phyloP scores from a whole-genome alignment of 371 early-diverging fungal species.

The Choanephora cucurbitarum region DNA sequence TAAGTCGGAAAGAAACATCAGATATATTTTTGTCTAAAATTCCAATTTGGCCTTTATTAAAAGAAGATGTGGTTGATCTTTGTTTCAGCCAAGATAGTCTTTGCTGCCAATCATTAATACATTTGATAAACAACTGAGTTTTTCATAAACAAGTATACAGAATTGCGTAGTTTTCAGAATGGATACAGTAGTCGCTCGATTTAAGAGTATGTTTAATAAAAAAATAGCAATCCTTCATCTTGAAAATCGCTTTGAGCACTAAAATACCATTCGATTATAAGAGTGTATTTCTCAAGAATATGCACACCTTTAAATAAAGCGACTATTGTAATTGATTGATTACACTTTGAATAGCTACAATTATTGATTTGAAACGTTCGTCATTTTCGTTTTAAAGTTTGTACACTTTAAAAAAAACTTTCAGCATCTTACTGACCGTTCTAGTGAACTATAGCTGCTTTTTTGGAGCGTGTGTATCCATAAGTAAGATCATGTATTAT shows the following conservation, averaged over 20 bases:
- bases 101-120: constrained; percentile 20
- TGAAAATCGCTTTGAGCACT: too few species aligned
- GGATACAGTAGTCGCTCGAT: too few species aligned
- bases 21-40: constrained; percentile 25
- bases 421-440: constrained; percentile 18
- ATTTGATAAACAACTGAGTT: constrained; percentile 18
- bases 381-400: constrained; percentile 17
- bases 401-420: constrained; percentile 21
- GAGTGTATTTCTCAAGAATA: too few species aligned
- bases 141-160: constrained; percentile 20
- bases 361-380: constrained; percentile 19
- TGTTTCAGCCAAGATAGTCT: constrained; percentile 21
- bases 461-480: constrained; percentile 18
- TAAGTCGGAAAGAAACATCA: constrained; percentile 23
- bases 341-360: constrained; percentile 21
- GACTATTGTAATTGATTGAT: too few species aligned
- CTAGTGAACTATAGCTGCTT: constrained; percentile 18
- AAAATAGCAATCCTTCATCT: too few species aligned
- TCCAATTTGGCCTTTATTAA: constrained; percentile 22
- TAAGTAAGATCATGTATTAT: constrained; percentile 3
- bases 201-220: too few species aligned
- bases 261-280: too few species aligned
- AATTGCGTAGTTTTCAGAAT: constrained; percentile 17
- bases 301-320: too few species aligned
- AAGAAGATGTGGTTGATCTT: constrained; percentile 19